Percentiles rank a stretch among this genome's conserved stretches.
Conservation (phyloP, 768 basidiomycete genomes). For the Phylloporus arenicola region DNA sequence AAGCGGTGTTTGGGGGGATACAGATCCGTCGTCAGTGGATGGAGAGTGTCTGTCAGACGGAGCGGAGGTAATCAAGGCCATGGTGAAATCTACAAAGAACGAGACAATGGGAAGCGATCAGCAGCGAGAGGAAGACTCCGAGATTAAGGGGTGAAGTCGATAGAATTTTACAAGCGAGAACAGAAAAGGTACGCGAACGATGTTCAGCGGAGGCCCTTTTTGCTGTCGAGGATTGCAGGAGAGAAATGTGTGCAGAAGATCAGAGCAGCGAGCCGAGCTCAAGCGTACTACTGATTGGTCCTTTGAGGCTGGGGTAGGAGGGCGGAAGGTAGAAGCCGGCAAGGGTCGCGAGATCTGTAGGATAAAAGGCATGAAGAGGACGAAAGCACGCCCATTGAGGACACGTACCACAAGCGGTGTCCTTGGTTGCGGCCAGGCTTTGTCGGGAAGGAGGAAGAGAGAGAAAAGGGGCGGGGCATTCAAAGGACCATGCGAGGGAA, state of each 20-base stretch:
- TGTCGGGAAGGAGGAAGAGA: conserved; percentile 31
- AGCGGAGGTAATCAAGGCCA: conserved; percentile 38
- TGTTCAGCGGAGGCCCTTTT: conserved; percentile 38
- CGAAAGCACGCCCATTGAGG: background rate
- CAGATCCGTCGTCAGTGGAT: conserved; percentile 39
- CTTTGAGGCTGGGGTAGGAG: conserved; percentile 30
- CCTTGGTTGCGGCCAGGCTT: conserved; percentile 46
- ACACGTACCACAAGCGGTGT: conserved; percentile 45
- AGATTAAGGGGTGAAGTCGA: conserved; percentile 15
- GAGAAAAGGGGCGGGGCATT: conserved; percentile 24
- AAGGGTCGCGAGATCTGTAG: conserved; percentile 89
- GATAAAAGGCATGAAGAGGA: background rate
- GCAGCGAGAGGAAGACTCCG: background rate
- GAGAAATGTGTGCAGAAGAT: conserved; percentile 17
- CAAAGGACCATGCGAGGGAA: conserved; percentile 34
- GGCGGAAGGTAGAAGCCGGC: conserved; percentile 67
- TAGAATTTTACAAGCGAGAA: conserved; percentile 23
- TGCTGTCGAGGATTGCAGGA: conserved; percentile 16
- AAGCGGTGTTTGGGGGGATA: conserved; percentile 45
- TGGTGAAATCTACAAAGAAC: conserved; percentile 17
- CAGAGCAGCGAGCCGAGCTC: conserved; percentile 63
- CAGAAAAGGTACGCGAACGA: conserved; percentile 40
- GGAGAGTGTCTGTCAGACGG: conserved; percentile 37
- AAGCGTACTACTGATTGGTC: conserved; percentile 50
- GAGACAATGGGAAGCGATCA: conserved; percentile 4